Evolutionary conservation across 2,329 filamentous ascomycete species (phyloP), one percentile per base, ranked within the genome.

Genomic region (Fusarium foetens): DNA sequence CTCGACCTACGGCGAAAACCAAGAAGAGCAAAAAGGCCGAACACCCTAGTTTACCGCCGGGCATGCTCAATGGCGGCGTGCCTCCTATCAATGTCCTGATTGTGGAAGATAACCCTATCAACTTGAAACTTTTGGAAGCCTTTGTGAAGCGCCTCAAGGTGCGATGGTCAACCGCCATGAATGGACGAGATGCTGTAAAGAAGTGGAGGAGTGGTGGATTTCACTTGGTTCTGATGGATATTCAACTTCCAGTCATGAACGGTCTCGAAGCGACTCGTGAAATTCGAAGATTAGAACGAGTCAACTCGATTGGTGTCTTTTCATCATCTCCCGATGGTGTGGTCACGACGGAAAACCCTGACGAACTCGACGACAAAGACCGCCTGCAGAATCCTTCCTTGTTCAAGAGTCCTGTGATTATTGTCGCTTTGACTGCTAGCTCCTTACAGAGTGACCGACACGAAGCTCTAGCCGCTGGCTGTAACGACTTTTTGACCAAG

Each of bases 101-200:
- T 68, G 96, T 99, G 19, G 96, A 99, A 84, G 96, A 99, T 84
- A 99, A 99, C 81, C 94, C 96, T 71, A 98, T 99, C 87, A 99
- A 98, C 79, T 85, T 98, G 74, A 93, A 94, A 78, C 90, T 99
- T 14, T 86, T 99, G 39, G 95, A 98, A 79, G 94, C 95, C 2
- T 97, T 99, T 78, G 95, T 98, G 86, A 97, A 98, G 83, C 88
- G 94, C 53, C 87, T 99, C 54, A 98, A 97, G 79, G 96, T 99
- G 11, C 90, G 96, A 38, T 98, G 95, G 94, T 93, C 96, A 81
- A 97, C 94, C n/a, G 96, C 96, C 41, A 94, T 97, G 87, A 97
- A 98, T 80, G 96, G 96, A 29, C 90, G 92, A 71, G 95, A 98
- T 73, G 96, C 96, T 4, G 94, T 98, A 33, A 92, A 89, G 68